Conservation (phyloP, 2,329 filamentous ascomycete genomes). For the Hypoxylon sp. region DNA sequence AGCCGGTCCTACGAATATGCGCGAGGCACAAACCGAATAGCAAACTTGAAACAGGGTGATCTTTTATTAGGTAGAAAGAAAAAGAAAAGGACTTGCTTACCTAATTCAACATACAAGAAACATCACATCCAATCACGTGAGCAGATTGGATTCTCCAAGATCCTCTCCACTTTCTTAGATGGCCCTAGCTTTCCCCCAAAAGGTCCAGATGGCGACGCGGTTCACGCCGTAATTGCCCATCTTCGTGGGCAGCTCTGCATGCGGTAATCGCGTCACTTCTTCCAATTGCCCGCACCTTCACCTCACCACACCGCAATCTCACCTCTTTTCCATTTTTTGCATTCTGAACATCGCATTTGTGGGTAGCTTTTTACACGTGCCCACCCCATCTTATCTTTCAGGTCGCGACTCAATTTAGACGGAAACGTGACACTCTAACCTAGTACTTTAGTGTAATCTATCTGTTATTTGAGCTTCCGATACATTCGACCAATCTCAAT, state of each 20-base stretch:
- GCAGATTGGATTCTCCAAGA: no score
- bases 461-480: no score
- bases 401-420: conserved; percentile 8
- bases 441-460: no score
- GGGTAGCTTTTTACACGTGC: conserved; percentile 4
- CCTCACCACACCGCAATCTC: conserved; percentile 10
- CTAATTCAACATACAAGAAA: background rate
- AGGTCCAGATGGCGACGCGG: conserved; percentile 23
- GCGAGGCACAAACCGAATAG: no score
- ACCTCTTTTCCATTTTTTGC: no score
- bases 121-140: no score
- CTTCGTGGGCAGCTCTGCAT: conserved; percentile 30
- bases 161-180: no score
- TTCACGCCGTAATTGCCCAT: conserved; percentile 23
- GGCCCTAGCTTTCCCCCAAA: conserved; percentile 28
- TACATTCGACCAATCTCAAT: conserved; percentile 16
- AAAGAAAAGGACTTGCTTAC: background rate
- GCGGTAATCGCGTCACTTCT: conserved; percentile 36
- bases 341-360: no score
- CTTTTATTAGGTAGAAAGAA: no score
- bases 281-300: conserved; percentile 9
- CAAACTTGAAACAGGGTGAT: no score
- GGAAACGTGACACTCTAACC: no score
- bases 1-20: no score
- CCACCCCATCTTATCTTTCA: conserved; percentile 6